Evolutionary conservation across 176 grass and related monocot species (phyloP), one percentile per base, ranked within the genome.

Genomic region (Pontederia paniculata): DNA sequence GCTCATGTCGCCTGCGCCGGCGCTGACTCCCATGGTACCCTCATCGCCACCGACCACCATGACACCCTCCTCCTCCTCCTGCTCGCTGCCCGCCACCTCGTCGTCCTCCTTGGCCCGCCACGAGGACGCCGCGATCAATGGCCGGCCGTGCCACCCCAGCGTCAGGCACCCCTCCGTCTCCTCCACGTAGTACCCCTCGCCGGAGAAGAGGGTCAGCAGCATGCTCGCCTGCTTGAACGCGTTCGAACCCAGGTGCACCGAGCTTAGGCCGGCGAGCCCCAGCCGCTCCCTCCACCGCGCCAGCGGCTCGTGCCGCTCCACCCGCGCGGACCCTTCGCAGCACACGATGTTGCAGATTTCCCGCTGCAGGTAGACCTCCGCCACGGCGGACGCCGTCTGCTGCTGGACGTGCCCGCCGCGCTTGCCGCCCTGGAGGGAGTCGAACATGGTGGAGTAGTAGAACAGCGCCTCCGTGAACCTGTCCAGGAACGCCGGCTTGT

Each of bases 391-490:
- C 60, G 48, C 60, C 56, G 74, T 63, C 54, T 79, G 31, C 54
- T 74, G 73, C 65, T 69, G 73, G 12, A 37, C 81, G 12, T 12
- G 18, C 10, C 21, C 46, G 22, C 21, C 20, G 15, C 52, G 21
- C 62, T 68, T 12, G 71, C 72, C 11, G 70, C 91, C 75, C 58
- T 97, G 83, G 1, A 97, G 65, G 1, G 91, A 97, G 42, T 97
- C 91, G 69, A 97, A 90, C 77, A 97, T 73, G 1, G 91, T 82
- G 11, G 91, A 90, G 80, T 90, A 97, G 77, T 97, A 97, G 77
- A 90, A 90, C 8, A 97, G 72, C 17, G 91, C 83, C 80, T 97
- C 86, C 0, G 91, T 88, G 83, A 97, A 97, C 16, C 91, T 75
- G 77, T 97, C 86, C 49, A 90, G 63, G 77, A 97, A 97, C 0